These are phyloP conservation scores for Silene latifolia DNA, from an alignment of 148 eudicot species.

Conservation along the genomic window DNA sequence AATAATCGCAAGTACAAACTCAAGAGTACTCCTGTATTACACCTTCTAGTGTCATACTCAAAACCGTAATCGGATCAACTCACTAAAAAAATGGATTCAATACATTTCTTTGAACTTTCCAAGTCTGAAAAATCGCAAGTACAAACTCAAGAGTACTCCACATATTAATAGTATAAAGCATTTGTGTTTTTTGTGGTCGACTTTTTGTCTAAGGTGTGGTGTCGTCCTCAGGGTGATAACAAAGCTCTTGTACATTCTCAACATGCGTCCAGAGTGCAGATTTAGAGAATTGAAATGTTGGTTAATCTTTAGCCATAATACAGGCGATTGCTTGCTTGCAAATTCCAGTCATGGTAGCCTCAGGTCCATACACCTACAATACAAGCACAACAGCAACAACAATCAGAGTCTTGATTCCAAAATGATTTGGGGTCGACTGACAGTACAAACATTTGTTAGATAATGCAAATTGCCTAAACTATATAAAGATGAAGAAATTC, in stretches of 20 bases:
- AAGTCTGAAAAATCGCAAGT: background rate
- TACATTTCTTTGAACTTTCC: background rate
- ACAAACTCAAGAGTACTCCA: background rate
- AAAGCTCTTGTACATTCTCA: constrained; percentile 5
- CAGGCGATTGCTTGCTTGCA: constrained; percentile 76
- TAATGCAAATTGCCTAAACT: background rate
- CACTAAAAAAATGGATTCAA: no score
- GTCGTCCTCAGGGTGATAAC: background rate
- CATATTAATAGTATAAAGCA: background rate
- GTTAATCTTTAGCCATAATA: constrained; percentile 31
- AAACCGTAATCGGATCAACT: background rate
- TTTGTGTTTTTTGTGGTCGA: background rate
- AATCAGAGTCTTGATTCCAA: no score
- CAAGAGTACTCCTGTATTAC: no score
- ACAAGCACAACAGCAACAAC: no score
- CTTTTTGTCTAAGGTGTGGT: background rate
- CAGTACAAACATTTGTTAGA: background rate
- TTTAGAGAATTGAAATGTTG: background rate
- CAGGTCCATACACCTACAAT: constrained; percentile 68
- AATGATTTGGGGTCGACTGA: no score
- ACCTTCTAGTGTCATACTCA: background rate
- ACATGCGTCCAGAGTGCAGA: background rate
- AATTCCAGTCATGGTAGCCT: constrained; percentile 81
- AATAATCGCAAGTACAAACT: no score
- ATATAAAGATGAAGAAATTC: no score